A percentile compares a stretch with the other conserved stretches of the same genome.
These are phyloP conservation scores for Melanogaster broomeanus DNA, from an alignment of 768 basidiomycete species.

Conservation along the genomic window DNA sequence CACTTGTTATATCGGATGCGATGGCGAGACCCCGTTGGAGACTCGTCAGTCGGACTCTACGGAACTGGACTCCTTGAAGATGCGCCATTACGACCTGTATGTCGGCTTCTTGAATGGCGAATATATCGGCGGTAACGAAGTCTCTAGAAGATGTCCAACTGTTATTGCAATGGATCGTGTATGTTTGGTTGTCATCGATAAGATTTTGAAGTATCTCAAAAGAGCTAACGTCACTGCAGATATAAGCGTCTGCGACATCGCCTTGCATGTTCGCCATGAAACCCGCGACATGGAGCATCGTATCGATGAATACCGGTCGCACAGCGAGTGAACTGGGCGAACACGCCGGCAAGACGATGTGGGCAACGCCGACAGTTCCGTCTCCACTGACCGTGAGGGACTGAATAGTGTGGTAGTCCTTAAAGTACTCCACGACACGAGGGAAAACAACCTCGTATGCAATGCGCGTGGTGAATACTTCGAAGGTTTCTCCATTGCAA, in stretches of 20 bases:
- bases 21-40: constrained; percentile 48
- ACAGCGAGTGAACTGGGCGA: constrained; percentile 37
- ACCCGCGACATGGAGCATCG: constrained; percentile 68
- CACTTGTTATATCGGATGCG: constrained; percentile 24
- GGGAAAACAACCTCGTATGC: constrained; percentile 70
- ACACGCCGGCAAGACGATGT: constrained; percentile 42
- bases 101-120: constrained; percentile 44
- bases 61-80: constrained; percentile 60
- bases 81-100: constrained; percentile 51
- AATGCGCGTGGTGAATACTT: constrained; percentile 56
- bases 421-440: constrained; percentile 64
- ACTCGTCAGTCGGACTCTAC: constrained; percentile 50
- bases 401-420: constrained; percentile 57
- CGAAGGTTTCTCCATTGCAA: constrained; percentile 26
- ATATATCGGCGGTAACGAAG: constrained; percentile 52
- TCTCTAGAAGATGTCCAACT: constrained; percentile 44
- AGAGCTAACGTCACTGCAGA: constrained; percentile 57
- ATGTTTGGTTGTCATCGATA: constrained; percentile 43
- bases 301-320: constrained; percentile 65
- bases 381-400: constrained; percentile 50
- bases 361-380: constrained; percentile 54
- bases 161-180: constrained; percentile 53
- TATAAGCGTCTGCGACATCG: constrained; percentile 52
- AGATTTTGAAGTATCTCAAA: constrained; percentile 48
- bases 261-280: constrained; percentile 66